These are phyloP conservation scores for Dendryphion nanum DNA, from an alignment of 2,329 filamentous ascomycete genomes.

Conservation along the genomic window DNA sequence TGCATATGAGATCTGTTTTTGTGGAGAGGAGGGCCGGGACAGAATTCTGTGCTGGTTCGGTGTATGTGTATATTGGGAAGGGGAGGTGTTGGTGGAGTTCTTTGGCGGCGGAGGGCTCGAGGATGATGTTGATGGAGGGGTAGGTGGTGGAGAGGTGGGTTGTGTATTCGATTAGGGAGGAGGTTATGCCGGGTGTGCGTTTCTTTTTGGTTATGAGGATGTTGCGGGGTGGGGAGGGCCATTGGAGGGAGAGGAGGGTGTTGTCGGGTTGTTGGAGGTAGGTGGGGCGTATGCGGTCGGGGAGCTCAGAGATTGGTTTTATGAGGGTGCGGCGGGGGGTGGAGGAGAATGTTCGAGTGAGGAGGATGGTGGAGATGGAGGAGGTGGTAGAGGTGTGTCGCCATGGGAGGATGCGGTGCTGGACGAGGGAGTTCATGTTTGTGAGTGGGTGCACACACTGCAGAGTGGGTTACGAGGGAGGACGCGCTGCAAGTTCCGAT, in stretches of 20 bases:
- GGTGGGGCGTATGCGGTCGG: slow-evolving; percentile 30
- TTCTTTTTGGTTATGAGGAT: slow-evolving; percentile 69
- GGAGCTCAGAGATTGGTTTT: slow-evolving; percentile 31
- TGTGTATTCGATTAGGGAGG: slow-evolving; percentile 58
- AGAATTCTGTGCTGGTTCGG: slow-evolving; percentile 31
- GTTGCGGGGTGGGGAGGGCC: slow-evolving; percentile 67
- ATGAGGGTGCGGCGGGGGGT: slow-evolving; percentile 20
- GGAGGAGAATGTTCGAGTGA: slow-evolving; percentile 25
- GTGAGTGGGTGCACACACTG: no score
- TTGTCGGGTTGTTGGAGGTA: slow-evolving; percentile 55
- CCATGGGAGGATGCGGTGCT: slow-evolving; percentile 24
- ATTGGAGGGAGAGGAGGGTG: slow-evolving; percentile 64
- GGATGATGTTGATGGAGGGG: slow-evolving; percentile 74
- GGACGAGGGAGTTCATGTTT: slow-evolving; percentile 19
- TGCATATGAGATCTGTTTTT: slow-evolving; percentile 86
- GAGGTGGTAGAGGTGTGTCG: slow-evolving; percentile 9
- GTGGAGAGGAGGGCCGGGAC: slow-evolving; percentile 54
- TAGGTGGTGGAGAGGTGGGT: slow-evolving; percentile 77
- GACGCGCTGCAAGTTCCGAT: background rate
- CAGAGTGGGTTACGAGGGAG: slow-evolving; percentile 1
- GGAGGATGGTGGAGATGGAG: background rate
- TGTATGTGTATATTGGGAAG: slow-evolving; percentile 58
- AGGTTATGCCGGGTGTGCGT: slow-evolving; percentile 54
- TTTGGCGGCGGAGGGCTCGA: slow-evolving; percentile 74
- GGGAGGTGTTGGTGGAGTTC: slow-evolving; percentile 68